Conservation (phyloP, 768 basidiomycete species). For the Lentinula detonsa region DNA sequence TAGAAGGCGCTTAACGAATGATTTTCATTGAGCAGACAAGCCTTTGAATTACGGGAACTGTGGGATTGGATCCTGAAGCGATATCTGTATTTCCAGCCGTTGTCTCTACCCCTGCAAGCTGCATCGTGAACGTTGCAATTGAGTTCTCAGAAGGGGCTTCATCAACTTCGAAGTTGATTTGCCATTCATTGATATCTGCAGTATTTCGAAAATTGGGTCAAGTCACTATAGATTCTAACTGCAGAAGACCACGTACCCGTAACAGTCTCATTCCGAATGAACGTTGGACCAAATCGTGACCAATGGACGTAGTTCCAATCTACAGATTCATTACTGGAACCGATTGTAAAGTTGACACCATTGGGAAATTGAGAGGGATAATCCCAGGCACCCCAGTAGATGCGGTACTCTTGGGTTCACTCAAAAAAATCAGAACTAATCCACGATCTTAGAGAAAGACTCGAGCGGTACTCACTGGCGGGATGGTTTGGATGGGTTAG, state of each 20-base stretch:
- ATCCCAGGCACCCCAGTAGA: conserved; percentile 23
- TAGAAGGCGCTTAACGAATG: background rate
- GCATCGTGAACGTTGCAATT: conserved; percentile 18
- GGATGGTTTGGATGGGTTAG: conserved; percentile 12
- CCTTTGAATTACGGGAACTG: conserved; percentile 5
- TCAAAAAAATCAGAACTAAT: background rate
- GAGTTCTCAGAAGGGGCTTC: background rate
- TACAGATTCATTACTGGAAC: conserved; percentile 12
- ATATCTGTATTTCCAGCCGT: conserved; percentile 21
- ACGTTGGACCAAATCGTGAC: conserved; percentile 20
- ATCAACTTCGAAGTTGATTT: conserved; percentile 19
- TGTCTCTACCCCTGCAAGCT: conserved; percentile 20
- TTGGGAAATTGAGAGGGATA: conserved; percentile 20
- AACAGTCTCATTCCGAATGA: conserved; percentile 13
- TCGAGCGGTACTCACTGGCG: conserved; percentile 14
- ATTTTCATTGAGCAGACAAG: background rate
- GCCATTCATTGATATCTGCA: conserved; percentile 14
- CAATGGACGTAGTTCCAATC: conserved; percentile 25
- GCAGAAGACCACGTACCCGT: conserved; percentile 11
- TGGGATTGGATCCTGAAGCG: conserved; percentile 3
- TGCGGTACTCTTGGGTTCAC: conserved; percentile 7
- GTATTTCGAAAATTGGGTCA: background rate
- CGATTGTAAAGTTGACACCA: conserved; percentile 23
- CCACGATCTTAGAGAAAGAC: background rate
- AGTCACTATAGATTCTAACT: conserved; percentile 4